Evolutionary conservation across 2,329 filamentous ascomycete species (phyloP).

Genomic region (Botrytis porri): DNA sequence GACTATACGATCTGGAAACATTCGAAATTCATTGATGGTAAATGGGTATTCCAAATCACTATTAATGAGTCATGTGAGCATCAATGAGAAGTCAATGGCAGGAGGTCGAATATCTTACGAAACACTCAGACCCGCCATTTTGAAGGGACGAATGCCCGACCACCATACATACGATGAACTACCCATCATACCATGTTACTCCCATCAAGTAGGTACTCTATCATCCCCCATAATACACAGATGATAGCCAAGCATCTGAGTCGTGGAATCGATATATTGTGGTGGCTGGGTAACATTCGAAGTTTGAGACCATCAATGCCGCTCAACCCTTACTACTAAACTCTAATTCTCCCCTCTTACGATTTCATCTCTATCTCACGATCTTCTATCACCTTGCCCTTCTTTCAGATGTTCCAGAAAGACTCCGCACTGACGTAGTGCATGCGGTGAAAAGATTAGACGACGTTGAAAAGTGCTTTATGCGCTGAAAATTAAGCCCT

Average conservation of each 20-base stretch:
- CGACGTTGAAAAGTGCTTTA: background rate
- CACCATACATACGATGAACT: background rate
- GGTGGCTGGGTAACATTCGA: background rate
- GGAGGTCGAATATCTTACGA: background rate
- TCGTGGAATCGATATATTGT: background rate
- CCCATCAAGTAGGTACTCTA: background rate
- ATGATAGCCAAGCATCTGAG: background rate
- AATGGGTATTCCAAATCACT: background rate
- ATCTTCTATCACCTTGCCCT: background rate
- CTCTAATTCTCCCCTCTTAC: background rate
- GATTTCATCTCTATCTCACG: background rate
- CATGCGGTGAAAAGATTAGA: background rate
- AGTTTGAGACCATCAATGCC: constrained; percentile 3
- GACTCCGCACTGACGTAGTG: constrained; percentile 11
- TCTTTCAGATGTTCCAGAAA: constrained; percentile 3
- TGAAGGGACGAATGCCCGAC: background rate
- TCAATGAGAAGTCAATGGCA: background rate
- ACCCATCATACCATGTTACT: background rate
- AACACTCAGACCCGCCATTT: background rate
- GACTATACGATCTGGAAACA: constrained; percentile 10
- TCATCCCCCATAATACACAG: background rate
- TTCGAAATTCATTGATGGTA: constrained; percentile 32
- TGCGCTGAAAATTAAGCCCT: constrained; percentile 11
- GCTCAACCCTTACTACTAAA: background rate
- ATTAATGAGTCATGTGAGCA: background rate